These are phyloP conservation scores for Neoascochyta sp. DNA, from an alignment of 2,329 filamentous ascomycete species.

Conservation along the genomic window DNA sequence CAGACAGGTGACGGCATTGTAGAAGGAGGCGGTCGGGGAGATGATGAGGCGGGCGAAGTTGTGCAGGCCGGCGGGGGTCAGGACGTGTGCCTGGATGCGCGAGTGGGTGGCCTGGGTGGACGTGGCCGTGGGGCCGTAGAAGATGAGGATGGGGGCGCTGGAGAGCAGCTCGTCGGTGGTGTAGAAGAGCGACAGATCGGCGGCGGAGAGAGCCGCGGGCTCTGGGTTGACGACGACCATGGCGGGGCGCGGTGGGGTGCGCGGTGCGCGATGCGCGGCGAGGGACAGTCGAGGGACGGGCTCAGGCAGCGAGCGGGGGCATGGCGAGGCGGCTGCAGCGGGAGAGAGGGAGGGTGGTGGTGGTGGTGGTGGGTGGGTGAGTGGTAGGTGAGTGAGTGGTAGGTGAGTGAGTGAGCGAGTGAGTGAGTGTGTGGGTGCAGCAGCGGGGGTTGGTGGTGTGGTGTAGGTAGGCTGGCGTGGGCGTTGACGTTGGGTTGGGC, in stretches of 20 bases:
- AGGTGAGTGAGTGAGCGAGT: too few species aligned
- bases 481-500: slow-evolving; percentile 5
- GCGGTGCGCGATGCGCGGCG: slow-evolving; percentile 20
- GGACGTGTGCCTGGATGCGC: slow-evolving; percentile 89
- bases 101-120: slow-evolving; percentile 86
- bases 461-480: slow-evolving; percentile 1
- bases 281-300: slow-evolving; percentile 22
- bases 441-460: too few species aligned
- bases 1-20: slow-evolving; percentile 82
- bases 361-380: slow-evolving; percentile 1
- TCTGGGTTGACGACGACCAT: slow-evolving; percentile 71
- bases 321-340: slow-evolving; percentile 9
- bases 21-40: slow-evolving; percentile 87
- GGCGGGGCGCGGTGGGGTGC: too few species aligned
- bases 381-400: too few species aligned
- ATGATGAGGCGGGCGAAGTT: slow-evolving; percentile 89
- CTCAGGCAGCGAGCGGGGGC: slow-evolving; percentile 7
- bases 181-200: slow-evolving; percentile 83
- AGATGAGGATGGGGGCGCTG: slow-evolving; percentile 78
- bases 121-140: slow-evolving; percentile 87
- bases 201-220: slow-evolving; percentile 70
- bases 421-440: too few species aligned
- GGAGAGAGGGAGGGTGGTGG: slow-evolving; percentile 6
- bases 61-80: slow-evolving; percentile 82
- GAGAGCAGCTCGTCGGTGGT: slow-evolving; percentile 79